Base-by-base conservation (phyloP, 75 land plant genomes). In the Larix kaempferi region DNA sequence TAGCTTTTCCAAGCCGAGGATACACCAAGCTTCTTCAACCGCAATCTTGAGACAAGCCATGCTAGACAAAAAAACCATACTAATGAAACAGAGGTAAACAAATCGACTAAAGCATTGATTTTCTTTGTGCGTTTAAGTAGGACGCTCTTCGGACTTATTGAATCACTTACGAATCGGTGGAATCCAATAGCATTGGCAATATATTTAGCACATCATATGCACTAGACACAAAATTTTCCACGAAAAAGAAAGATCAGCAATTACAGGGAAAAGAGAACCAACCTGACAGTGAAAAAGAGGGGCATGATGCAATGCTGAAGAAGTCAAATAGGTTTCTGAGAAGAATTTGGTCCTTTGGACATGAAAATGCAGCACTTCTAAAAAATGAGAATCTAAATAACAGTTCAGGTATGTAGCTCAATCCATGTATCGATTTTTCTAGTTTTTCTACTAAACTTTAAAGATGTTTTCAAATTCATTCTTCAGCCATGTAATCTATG, bases 261-360 rank as follows among this genome's bases (percentile, higher is more conserved):
- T 67, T 44, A 26, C 22, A 37, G n/a, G 71, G 71, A 67, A 67
- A 67, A 39, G 49, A 67, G 44, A 67, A 37, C 71, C 35, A 37
- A 67, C 8, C 39, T 67, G 44, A 5, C 22, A 67, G 71, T 17
- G 71, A 39, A 37, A 44, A 39, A 37, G 71, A 67, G 21, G 71
- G 49, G 8, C 19, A 39, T 15, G 49, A 37, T 67, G 2, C 44
- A 39, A 35, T 67, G 35, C 71, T 67, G 22, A 19, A 67, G 39
- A 67, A 39, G 71, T 8, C 49, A 67, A 67, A 39, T 67, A 19
- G 37, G 19, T 3, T 7, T 67, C 49, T 67, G 44, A 67, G 49
- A 67, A 67, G 71, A 7, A 67, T 44, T 22, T 67, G 71, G 71
- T 39, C 71, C 2, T 39, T 67, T 67, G 71, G 23, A 67, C 41